Conservation (phyloP, 352 stramenopile species). For the Bremia lactucae region DNA sequence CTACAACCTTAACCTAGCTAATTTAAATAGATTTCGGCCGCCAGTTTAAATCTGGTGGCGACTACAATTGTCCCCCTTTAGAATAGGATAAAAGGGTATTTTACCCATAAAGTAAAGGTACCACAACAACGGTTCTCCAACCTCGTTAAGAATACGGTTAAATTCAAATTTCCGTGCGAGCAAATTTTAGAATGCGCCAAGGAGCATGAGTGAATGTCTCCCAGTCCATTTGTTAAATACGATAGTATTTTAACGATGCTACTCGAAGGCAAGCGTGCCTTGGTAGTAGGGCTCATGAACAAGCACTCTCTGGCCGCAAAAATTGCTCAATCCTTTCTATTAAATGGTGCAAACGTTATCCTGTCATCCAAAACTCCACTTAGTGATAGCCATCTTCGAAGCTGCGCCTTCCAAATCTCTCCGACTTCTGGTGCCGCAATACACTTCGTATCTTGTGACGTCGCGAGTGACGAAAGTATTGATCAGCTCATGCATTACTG, state of each 20-base stretch:
- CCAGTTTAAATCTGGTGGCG: too few relatives aligned
- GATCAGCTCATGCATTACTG: conserved; percentile 35
- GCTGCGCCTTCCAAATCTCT: conserved; percentile 39
- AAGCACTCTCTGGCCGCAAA: conserved; percentile 79
- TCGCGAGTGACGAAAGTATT: conserved; percentile 51
- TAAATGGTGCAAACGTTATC: conserved; percentile 55
- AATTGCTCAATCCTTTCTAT: conserved; percentile 58
- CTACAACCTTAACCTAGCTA: too few relatives aligned
- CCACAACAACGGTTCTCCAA: too few relatives aligned
- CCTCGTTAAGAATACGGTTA: too few relatives aligned
- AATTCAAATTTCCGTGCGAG: too few relatives aligned
- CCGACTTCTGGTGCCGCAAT: conserved; percentile 6
- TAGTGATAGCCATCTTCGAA: conserved; percentile 31
- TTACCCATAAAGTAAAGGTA: too few relatives aligned
- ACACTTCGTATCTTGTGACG: conserved; percentile 64
- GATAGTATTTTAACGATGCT: conserved; percentile 19
- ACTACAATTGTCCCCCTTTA: too few relatives aligned
- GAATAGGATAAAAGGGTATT: too few relatives aligned
- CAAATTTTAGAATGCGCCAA: too few relatives aligned
- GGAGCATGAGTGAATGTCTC: too few relatives aligned
- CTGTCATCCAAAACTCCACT: conserved; percentile 57
- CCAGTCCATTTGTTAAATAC: too few relatives aligned
- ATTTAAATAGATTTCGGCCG: too few relatives aligned
- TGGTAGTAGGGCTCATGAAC: conserved; percentile 87
- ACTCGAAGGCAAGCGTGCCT: conserved; percentile 51